Percentiles rank a stretch among this genome's conserved stretches.
phyloP scores from a whole-genome alignment of 108 stramenopile species.

The Cyclotella cryptica region DNA sequence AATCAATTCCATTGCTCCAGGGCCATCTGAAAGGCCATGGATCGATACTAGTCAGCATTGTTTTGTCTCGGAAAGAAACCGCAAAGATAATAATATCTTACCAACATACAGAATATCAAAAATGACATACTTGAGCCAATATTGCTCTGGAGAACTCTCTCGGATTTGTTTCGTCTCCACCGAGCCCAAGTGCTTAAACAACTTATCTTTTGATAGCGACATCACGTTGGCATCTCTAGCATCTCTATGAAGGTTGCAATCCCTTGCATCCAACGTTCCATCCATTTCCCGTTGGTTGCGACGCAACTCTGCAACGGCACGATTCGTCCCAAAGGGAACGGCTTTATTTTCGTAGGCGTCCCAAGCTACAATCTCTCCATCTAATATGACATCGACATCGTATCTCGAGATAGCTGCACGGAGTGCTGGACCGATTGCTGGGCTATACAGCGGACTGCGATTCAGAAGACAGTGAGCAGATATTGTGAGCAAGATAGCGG shows the following conservation, averaged over 20 bases:
- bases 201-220: constrained; percentile 31
- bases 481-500: too few relatives aligned
- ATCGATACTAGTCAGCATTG: background rate
- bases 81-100: background rate
- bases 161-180: constrained; percentile 23
- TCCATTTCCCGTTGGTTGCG: constrained; percentile 53
- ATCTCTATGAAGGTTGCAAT: constrained; percentile 64
- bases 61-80: background rate
- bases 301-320: constrained; percentile 73
- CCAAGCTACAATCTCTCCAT: constrained; percentile 87
- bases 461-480: constrained; percentile 1
- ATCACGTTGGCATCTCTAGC: constrained; percentile 53
- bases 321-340: too few relatives aligned
- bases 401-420: constrained; percentile 68
- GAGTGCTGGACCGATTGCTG: constrained; percentile 78
- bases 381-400: constrained; percentile 80
- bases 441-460: constrained; percentile 74
- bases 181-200: constrained; percentile 5
- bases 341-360: constrained; percentile 61
- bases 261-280: constrained; percentile 70
- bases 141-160: constrained; percentile 45
- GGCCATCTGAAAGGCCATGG: constrained; percentile 59
- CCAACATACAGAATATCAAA: constrained; percentile 76
- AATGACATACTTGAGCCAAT: constrained; percentile 74
- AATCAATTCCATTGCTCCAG: constrained; percentile 61